Base-by-base conservation (phyloP, 2,329 filamentous ascomycete genomes). In the Ophiostoma ips region DNA sequence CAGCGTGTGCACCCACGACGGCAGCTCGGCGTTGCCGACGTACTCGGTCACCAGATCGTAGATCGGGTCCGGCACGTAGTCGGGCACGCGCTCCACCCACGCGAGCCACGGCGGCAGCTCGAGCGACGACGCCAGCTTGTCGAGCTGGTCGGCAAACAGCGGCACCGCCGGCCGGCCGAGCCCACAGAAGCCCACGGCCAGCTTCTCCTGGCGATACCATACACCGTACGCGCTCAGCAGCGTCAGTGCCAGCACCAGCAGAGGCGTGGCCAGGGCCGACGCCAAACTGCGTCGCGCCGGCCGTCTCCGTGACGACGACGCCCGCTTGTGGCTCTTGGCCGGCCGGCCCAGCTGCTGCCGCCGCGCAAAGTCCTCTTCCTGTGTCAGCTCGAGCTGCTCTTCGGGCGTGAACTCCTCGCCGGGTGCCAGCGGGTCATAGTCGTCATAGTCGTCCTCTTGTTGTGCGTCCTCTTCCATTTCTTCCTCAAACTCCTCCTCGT, bases 341-440 rank as follows among this genome's bases (percentile, higher is more conserved):
- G 24, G 1, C 40, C 24, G 40, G 10, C 40, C 40, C 24, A 31
- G 51, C 49, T 37, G 45, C 72, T 31, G 68, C 68, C n/a, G n/a
- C 24, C 38, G 47, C 38, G n/a, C 30, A 16, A 24, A 19, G 5
- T 75, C 76, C 47, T 83, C 76, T 56, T 89, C 83, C 48, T 75
- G 73, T n/a, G 82, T 77, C 43, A 95, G 68, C 55, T 88, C 87
- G 12, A 94, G 69, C 64, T 89, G 84, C 61, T 87, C 90, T 55
- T 95, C 87, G 0, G 89, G 86, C 1, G 89, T 95, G 57, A 96
- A 98, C 60, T 98, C 92, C 63, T 96, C 92, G 3, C 85, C 86
- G 0, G 81, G 72, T 53, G 88, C 82, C 6, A 86, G 62, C 12
- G 40, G 49, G 31, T 52, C 52, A 5, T 62, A 58, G 16, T 60